phyloP scores from a whole-genome alignment of 1,284 basidiomycete species.

The Porodaedalea pini region DNA sequence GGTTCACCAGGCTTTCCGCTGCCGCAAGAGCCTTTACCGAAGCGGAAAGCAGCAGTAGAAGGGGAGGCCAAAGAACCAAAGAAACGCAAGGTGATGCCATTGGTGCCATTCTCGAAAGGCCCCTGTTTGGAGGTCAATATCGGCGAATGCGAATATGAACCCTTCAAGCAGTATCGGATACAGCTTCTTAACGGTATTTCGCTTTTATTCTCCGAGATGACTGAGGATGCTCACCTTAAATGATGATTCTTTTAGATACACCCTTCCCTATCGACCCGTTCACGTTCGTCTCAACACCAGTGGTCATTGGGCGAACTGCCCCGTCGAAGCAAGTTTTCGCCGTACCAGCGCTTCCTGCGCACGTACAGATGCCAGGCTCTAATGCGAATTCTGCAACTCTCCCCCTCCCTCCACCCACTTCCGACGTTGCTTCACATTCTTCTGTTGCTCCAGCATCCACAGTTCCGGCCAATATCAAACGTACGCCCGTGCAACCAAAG shows the following conservation, averaged over 20 bases:
- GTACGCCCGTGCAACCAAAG: constrained; percentile 42
- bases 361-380: constrained; percentile 15
- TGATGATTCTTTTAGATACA: constrained; percentile 49
- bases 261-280: constrained; percentile 75
- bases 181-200: constrained; percentile 71
- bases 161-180: constrained; percentile 67
- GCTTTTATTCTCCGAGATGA: background rate
- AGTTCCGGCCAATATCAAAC: constrained; percentile 19
- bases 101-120: constrained; percentile 75
- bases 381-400: background rate
- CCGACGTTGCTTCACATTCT: background rate
- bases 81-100: constrained; percentile 68
- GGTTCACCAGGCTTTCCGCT: constrained; percentile 37
- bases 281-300: constrained; percentile 55
- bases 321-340: constrained; percentile 30
- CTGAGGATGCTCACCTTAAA: constrained; percentile 8
- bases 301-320: constrained; percentile 31
- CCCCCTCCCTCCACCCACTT: background rate
- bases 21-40: constrained; percentile 39
- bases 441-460: constrained; percentile 17
- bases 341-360: constrained; percentile 39
- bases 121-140: constrained; percentile 69
- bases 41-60: constrained; percentile 50
- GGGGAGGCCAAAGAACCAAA: constrained; percentile 47
- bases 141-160: constrained; percentile 57